Evolutionary conservation across 176 grass and related monocot species (phyloP).

Genomic region (Cenchrus americanus): DNA sequence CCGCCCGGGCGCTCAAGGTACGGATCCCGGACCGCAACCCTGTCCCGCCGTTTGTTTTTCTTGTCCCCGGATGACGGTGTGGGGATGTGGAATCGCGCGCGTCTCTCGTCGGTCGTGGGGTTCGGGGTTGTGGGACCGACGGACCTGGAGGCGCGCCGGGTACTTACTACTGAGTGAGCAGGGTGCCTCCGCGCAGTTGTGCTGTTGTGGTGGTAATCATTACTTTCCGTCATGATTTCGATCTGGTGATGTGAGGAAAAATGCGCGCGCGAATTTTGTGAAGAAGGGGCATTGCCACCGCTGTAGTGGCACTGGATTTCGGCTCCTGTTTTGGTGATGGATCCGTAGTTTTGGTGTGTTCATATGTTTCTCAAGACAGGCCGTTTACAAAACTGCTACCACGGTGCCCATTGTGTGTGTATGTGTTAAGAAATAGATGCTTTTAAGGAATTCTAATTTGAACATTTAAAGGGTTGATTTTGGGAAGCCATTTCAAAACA

Average conservation of each 20-base stretch:
- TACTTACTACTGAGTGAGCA: neutral
- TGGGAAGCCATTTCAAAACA: too few relatives aligned
- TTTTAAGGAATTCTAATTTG: too few relatives aligned
- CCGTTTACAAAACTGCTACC: neutral
- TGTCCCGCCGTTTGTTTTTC: too few relatives aligned
- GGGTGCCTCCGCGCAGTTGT: neutral
- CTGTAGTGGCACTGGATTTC: neutral
- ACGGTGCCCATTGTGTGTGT: neutral
- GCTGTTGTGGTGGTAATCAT: neutral
- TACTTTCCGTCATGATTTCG: neutral
- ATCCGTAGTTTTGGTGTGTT: neutral
- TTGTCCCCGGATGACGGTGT: neutral
- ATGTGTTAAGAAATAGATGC: too few relatives aligned
- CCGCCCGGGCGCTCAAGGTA: conserved; percentile 62
- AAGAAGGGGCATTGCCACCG: neutral
- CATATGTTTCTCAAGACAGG: neutral
- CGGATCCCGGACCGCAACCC: neutral
- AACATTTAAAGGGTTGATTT: too few relatives aligned
- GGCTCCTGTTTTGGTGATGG: neutral
- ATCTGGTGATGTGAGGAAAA: neutral
- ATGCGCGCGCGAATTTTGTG: neutral
- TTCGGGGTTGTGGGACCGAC: too few relatives aligned
- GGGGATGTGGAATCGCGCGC: neutral
- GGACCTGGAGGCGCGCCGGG: neutral
- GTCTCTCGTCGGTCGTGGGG: neutral